These are phyloP conservation scores for Tubosaeta sp. DNA, from an alignment of 768 basidiomycete genomes.

Conservation along the genomic window DNA sequence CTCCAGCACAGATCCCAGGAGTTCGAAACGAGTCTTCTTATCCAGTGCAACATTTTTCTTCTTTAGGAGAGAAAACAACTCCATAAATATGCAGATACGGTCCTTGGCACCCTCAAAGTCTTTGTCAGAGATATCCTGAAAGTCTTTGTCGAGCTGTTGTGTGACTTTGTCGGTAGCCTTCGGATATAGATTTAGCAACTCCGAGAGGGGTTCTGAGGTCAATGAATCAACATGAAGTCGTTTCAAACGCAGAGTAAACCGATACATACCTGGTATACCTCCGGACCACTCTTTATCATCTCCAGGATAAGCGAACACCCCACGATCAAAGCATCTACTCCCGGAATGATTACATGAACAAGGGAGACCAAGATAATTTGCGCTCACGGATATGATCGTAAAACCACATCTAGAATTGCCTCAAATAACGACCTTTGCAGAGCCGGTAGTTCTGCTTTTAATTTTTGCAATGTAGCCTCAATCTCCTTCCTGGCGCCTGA, in stretches of 20 bases:
- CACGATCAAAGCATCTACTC: conserved; percentile 16
- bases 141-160: not conserved
- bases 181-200: conserved; percentile 9
- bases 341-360: not conserved
- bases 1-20: conserved; percentile 7
- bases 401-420: conserved; percentile 20
- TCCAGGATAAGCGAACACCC: conserved; percentile 3
- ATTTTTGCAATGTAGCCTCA: not conserved
- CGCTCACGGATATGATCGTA: conserved; percentile 23
- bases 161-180: conserved; percentile 2
- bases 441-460: conserved; percentile 2
- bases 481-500: not conserved
- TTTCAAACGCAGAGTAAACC: not conserved
- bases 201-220: conserved; percentile 7
- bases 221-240: not conserved
- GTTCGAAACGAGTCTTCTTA: not conserved
- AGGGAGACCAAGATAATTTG: not conserved
- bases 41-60: not conserved
- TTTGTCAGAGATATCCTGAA: conserved; percentile 2
- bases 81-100: conserved; percentile 9
- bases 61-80: not conserved
- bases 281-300: not conserved
- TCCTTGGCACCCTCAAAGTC: conserved; percentile 16
- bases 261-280: conserved; percentile 3
- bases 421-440: conserved; percentile 22